A percentile compares a stretch with the other conserved stretches of the same genome.
phyloP scores from a whole-genome alignment of 345 rosid genomes.

The Gynandropsis gynandra region DNA sequence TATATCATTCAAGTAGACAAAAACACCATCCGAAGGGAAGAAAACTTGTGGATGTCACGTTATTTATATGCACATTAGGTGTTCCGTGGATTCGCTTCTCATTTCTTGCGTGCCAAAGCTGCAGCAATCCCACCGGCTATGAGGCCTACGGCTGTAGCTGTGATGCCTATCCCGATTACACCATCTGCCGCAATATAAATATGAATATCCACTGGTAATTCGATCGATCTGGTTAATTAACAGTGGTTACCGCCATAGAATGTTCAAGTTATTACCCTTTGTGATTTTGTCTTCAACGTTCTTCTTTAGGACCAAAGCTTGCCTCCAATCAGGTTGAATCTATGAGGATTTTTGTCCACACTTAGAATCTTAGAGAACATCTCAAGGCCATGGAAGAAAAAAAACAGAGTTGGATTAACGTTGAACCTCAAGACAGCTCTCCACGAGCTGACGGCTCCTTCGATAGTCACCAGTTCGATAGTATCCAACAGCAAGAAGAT shows the following conservation, averaged over 20 bases:
- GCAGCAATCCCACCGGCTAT: slow-evolving; percentile 81
- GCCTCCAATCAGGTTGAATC: slow-evolving; percentile 88
- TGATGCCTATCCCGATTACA: slow-evolving; percentile 82
- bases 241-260: background rate
- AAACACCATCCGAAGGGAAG: slow-evolving; percentile 1
- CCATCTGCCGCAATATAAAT: slow-evolving; percentile 54
- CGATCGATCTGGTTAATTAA: background rate
- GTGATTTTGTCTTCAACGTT: slow-evolving; percentile 60
- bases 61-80: slow-evolving; percentile 23
- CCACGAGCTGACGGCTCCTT: slow-evolving; percentile 61
- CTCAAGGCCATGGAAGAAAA: too few relatives aligned
- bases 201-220: background rate
- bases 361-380: too few relatives aligned
- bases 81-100: slow-evolving; percentile 18
- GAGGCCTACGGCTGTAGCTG: slow-evolving; percentile 77
- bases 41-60: background rate
- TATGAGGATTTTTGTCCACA: slow-evolving; percentile 14
- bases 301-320: slow-evolving; percentile 63
- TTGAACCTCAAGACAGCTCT: slow-evolving; percentile 59
- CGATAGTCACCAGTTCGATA: slow-evolving; percentile 60
- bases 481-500: slow-evolving; percentile 80
- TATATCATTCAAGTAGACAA: slow-evolving; percentile 1
- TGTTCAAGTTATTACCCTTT: slow-evolving; percentile 40
- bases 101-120: slow-evolving; percentile 68
- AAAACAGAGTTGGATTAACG: background rate